A percentile compares a stretch with the other conserved stretches of the same genome.
Conservation (phyloP, 176 grass and related monocot genomes). For the Paspalum notatum region DNA sequence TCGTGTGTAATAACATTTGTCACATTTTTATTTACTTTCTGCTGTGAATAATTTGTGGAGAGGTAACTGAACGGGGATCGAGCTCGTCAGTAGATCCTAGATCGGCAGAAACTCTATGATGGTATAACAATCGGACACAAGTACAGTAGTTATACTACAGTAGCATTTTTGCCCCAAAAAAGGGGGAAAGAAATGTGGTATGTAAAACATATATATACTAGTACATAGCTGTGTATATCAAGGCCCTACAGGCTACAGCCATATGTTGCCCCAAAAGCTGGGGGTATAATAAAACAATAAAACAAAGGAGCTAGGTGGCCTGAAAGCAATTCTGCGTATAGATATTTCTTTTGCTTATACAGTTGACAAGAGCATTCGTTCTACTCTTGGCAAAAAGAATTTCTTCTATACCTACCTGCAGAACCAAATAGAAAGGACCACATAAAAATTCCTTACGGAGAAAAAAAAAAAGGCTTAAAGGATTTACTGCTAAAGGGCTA, state of each 20-base stretch:
- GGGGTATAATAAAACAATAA: background rate
- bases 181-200: background rate
- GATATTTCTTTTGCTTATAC: slow-evolving; percentile 41
- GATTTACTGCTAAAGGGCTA: background rate
- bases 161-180: slow-evolving; percentile 18
- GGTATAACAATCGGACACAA: background rate
- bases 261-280: slow-evolving; percentile 21
- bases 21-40: background rate
- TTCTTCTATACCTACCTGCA: slow-evolving; percentile 66
- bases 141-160: background rate
- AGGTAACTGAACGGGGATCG: background rate
- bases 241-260: background rate
- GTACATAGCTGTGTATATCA: slow-evolving; percentile 8
- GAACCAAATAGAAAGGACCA: slow-evolving; percentile 16
- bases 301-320: slow-evolving; percentile 3
- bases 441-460: slow-evolving; percentile 9
- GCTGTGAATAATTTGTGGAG: background rate
- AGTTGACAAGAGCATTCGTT: slow-evolving; percentile 40
- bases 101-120: background rate
- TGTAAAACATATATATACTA: background rate
- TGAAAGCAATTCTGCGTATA: slow-evolving; percentile 32
- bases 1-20: background rate
- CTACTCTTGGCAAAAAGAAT: slow-evolving; percentile 39
- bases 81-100: background rate
- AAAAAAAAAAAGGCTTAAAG: background rate